Evolutionary conservation across 768 basidiomycete species (phyloP).

Genomic region (Heimioporus sp.): DNA sequence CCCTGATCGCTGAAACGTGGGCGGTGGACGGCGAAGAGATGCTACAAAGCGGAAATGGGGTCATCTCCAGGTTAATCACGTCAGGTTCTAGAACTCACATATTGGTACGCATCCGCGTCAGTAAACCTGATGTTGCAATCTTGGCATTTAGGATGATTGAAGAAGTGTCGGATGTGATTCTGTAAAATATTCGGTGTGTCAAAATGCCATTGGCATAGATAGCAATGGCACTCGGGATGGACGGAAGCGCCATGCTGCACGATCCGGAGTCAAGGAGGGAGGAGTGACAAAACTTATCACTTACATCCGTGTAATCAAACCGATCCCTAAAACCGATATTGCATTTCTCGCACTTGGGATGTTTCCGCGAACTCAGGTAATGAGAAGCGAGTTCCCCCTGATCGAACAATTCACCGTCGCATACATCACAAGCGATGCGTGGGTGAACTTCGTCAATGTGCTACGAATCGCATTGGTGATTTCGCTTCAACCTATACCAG

Average conservation of each 20-base stretch:
- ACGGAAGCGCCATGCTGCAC: conserved; percentile 29
- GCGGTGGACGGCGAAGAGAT: conserved; percentile 28
- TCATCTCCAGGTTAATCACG: not conserved
- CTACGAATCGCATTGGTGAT: conserved; percentile 23
- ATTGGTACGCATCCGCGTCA: conserved; percentile 35
- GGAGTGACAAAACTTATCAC: conserved; percentile 1
- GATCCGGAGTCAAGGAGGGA: conserved; percentile 11
- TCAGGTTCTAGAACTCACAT: conserved; percentile 27
- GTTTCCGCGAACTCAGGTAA: conserved; percentile 24
- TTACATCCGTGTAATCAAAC: conserved; percentile 26
- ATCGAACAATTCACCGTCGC: conserved; percentile 23
- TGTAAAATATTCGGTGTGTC: conserved; percentile 34
- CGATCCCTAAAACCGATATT: conserved; percentile 26
- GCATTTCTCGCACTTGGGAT: conserved; percentile 29
- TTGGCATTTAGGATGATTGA: conserved; percentile 44
- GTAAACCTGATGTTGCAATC: conserved; percentile 42
- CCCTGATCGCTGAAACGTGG: conserved; percentile 15
- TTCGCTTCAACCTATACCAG: not conserved
- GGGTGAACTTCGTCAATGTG: conserved; percentile 39
- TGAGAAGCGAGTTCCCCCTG: conserved; percentile 22
- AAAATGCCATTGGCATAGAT: conserved; percentile 40
- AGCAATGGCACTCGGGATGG: conserved; percentile 34
- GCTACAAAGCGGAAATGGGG: conserved; percentile 10
- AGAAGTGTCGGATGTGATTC: conserved; percentile 41
- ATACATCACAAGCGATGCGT: conserved; percentile 33